Evolutionary conservation across 352 stramenopile genomes (phyloP), one percentile per base, ranked within the genome.

Genomic region (Phytopythium litorale): DNA sequence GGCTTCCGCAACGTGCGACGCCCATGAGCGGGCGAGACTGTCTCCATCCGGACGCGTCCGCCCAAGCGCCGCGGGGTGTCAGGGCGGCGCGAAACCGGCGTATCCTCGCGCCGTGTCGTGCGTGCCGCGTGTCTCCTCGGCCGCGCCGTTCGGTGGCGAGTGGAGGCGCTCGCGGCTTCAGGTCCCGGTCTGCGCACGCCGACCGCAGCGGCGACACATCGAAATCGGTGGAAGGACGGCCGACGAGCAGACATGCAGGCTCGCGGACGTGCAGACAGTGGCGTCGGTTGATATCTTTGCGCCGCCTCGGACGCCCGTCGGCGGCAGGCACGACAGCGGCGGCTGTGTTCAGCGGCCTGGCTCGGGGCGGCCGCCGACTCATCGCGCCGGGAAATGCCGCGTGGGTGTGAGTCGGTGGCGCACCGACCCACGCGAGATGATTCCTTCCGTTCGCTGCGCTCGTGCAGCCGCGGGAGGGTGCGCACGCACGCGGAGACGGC

Each of bases 251-350:
- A 11, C 35, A 15, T 40, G 35, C 35, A 15, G 35, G 1, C 35
- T 2, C 0, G 12, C 28, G 6, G 48, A 38, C 48, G 33, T 32
- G 7, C 52, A 32, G 30, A 32, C 32, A 46, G 52, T 57, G 52
- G 52, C 52, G 52, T 57, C n/a, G 52, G 32, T 45, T 45, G 52
- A 45, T 57, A 57, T 57, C 19, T 28, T 28, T 32, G 30, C n/a
- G 19, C 4, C 51, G 51, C 7, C 28, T 56, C 28, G 49, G 8
- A n/a, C 45, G n/a, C 21, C 11, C 45, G 45, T 28, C 45, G 45
- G 19, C 35, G 35, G 32, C 33, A 54, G 23, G 52, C 52, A 57
- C 52, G 52, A 57, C 52, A 57, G 52, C 32, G 19, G 21, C 3
- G 15, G 8, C 4, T 57, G 19, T 12, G 32, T 46, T 57, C 52